Base-by-base conservation (phyloP, 2,329 filamentous ascomycete species). In the Colletotrichum cuscutae region DNA sequence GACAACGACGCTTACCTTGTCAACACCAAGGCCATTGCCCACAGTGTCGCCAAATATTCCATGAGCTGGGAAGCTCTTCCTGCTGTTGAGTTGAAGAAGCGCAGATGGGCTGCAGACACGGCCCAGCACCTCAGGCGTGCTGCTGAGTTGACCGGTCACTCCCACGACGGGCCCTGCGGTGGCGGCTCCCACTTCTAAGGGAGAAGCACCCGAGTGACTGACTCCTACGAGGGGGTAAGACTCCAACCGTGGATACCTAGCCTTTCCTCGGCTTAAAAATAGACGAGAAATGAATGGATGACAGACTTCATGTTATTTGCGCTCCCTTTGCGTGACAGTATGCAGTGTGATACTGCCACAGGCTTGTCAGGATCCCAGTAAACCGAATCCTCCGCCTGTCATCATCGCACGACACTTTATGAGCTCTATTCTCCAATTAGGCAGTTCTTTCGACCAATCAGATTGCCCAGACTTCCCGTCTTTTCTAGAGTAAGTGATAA, bases 1-100 rank as follows among this genome's bases (percentile, higher is more conserved):
- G 81, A 82, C 76, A 74, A 82, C 65, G 84, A 85, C 56, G 86
- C 86, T 6, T 87, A 81, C 79, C 79, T 85, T 22, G 75, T 86
- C 72, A 86, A 86, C 79, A 83, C 84, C 26, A 81, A 84, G 80
- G 81, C 79, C 42, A 84, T 85, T 46, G 83, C 83, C 42, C 78
- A 85, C 79, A 80, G 81, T 19, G 82, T 85, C 8, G 82, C 83
- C 74, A 82, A 80, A 76, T 85, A 85, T 70, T 82, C 83, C 52
- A 73, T 78, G 66, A 83, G 82, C 77, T 85, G 79, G 61, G 80
- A 82, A 63, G 74, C 77, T 4, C 75, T 85, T n/a, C 79, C 80
- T 12, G 53, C 72, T 26, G 80, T 75, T 62, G 76, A 75, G 76
- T 73, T 76, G 53, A 71, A 70, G 58, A 77, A 79, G 71, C 76